Conservation (phyloP, 2,329 filamentous ascomycete genomes). For the Alternaria rosae region DNA sequence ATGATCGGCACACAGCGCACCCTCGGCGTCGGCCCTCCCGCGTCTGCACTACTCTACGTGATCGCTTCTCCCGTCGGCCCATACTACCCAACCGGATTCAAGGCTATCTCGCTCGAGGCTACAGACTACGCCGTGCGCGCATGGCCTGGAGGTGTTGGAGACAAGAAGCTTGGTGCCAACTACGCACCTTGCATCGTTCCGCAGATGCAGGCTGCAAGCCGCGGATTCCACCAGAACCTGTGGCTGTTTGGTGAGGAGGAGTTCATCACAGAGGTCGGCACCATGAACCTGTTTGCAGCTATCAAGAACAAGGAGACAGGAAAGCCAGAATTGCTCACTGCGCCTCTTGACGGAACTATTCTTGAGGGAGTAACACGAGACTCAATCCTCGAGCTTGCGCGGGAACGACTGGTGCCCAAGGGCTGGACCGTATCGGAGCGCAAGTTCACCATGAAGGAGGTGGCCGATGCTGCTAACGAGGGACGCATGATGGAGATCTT, state of each 20-base stretch:
- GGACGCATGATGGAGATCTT: conserved; percentile 92
- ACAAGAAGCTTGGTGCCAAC: conserved; percentile 98
- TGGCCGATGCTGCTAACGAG: conserved; percentile 81
- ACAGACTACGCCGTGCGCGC: conserved; percentile 96
- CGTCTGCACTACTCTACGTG: conserved; percentile 88
- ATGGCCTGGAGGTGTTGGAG: conserved; percentile 96
- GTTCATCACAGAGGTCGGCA: conserved; percentile 95
- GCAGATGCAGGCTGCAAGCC: conserved; percentile 86
- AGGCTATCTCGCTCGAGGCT: conserved; percentile 92
- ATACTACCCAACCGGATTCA: conserved; percentile 98
- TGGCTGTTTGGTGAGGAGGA: conserved; percentile 98
- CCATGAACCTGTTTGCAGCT: conserved; percentile 97
- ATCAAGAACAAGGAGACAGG: conserved; percentile 86
- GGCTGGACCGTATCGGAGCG: conserved; percentile 90
- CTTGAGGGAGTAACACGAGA: conserved; percentile 94
- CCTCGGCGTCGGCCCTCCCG: conserved; percentile 89
- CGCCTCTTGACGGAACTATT: conserved; percentile 94
- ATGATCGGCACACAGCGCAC: conserved; percentile 97
- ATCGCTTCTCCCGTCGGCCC: conserved; percentile 97
- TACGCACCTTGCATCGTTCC: conserved; percentile 99
- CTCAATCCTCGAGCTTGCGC: conserved; percentile 84
- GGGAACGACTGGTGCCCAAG: conserved; percentile 80
- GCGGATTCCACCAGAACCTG: conserved; percentile 96
- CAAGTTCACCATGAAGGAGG: conserved; percentile 89
- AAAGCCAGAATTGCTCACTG: conserved; percentile 91